Percentiles rank a stretch among this genome's conserved stretches.
These are phyloP conservation scores for Colletotrichum graminicola DNA, from an alignment of 2,329 filamentous ascomycete species.

Conservation along the genomic window DNA sequence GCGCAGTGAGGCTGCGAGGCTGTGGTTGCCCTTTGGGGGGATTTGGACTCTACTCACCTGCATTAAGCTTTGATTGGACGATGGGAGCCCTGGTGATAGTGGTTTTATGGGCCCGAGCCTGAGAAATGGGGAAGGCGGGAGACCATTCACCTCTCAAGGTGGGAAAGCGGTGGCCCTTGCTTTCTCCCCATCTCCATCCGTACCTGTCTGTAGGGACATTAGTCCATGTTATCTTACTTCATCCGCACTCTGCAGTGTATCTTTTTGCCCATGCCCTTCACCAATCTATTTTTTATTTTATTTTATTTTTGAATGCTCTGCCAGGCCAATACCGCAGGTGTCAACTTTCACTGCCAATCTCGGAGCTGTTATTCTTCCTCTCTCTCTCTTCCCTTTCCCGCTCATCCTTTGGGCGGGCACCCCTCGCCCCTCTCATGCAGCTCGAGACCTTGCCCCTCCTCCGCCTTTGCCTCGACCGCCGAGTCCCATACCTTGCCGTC, in stretches of 20 bases:
- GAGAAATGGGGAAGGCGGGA: constrained; percentile 15
- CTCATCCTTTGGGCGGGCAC: constrained; percentile 10
- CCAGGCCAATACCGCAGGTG: not conserved
- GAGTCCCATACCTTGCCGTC: constrained; percentile 33
- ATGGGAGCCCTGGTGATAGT: not conserved
- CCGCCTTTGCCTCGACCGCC: constrained; percentile 18
- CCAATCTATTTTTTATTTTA: not conserved
- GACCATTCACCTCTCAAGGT: not conserved
- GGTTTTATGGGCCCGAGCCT: not conserved
- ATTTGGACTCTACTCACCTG: constrained; percentile 1
- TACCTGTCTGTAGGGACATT: not conserved
- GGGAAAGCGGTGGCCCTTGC: not conserved
- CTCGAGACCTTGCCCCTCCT: constrained; percentile 11
- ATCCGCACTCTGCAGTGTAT: not conserved
- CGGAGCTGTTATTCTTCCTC: constrained; percentile 1
- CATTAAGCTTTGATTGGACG: not conserved
- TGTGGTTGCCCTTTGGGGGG: constrained; percentile 3
- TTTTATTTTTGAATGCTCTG: not conserved
- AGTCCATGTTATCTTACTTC: not conserved
- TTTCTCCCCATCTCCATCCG: not conserved
- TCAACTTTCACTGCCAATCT: not conserved
- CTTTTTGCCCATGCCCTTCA: no score
- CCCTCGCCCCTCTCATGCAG: constrained; percentile 10
- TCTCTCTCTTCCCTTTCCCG: constrained; percentile 1
- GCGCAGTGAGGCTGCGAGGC: constrained; percentile 11